Conservation (phyloP, 805 yeast species). For the Ogataea minuta region DNA sequence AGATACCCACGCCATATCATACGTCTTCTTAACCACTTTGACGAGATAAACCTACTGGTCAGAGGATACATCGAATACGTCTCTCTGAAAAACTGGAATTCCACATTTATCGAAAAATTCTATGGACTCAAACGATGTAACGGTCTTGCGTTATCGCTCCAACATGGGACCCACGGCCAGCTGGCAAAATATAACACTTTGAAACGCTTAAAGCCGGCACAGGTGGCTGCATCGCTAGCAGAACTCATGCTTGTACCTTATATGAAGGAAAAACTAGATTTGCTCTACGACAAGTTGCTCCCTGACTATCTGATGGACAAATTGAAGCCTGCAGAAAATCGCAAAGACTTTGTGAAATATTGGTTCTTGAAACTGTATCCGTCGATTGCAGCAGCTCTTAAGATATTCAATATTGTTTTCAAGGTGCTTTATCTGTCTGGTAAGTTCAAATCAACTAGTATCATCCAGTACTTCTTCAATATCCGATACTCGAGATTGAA, state of each 20-base stretch:
- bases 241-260: constrained; percentile 69
- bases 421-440: constrained; percentile 70
- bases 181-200: constrained; percentile 42
- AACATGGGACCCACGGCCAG: constrained; percentile 9
- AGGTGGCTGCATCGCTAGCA: constrained; percentile 52
- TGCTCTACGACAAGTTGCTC: constrained; percentile 57
- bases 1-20: constrained; percentile 70
- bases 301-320: constrained; percentile 57
- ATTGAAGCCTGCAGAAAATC: constrained; percentile 32
- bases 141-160: constrained; percentile 17
- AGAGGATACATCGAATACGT: constrained; percentile 69
- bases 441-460: constrained; percentile 56
- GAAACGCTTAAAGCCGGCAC: constrained; percentile 51
- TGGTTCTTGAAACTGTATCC: constrained; percentile 65
- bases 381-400: constrained; percentile 42
- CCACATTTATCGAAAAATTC: constrained; percentile 87
- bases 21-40: constrained; percentile 63
- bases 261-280: constrained; percentile 63
- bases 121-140: constrained; percentile 77
- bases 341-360: constrained; percentile 29
- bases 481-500: constrained; percentile 66
- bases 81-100: constrained; percentile 70
- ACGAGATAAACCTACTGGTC: constrained; percentile 64
- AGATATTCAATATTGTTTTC: constrained; percentile 51
- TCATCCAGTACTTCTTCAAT: constrained; percentile 58